A percentile compares a stretch with the other conserved stretches of the same genome.
phyloP scores from a whole-genome alignment of 768 basidiomycete genomes.

The Mycena galericulata region DNA sequence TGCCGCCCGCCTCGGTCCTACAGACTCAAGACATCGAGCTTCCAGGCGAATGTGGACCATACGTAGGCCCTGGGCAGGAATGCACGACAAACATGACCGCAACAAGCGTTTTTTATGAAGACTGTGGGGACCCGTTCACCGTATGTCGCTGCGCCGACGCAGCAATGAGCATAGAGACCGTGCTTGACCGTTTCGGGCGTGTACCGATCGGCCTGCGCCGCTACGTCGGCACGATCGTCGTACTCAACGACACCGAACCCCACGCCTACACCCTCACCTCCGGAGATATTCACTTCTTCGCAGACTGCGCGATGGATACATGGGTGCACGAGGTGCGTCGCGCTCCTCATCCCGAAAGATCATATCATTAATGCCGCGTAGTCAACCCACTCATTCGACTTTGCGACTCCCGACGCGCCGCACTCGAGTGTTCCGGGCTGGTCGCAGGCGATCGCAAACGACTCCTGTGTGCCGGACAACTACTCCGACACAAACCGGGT shows the following conservation, averaged over 20 bases:
- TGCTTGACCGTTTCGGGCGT: slow-evolving; percentile 40
- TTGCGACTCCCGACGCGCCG: slow-evolving; percentile 41
- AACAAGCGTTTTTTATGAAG: slow-evolving; percentile 42
- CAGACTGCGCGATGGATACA: slow-evolving; percentile 39
- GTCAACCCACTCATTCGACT: neutral
- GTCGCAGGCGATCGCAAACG: slow-evolving; percentile 36
- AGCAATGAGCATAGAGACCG: slow-evolving; percentile 41
- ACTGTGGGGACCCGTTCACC: slow-evolving; percentile 43
- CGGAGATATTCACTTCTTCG: slow-evolving; percentile 47
- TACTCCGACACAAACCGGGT: slow-evolving; percentile 41
- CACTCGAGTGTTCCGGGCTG: slow-evolving; percentile 39
- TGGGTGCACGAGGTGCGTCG: slow-evolving; percentile 47
- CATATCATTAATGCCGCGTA: no score
- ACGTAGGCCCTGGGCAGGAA: slow-evolving; percentile 21
- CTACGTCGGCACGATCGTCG: slow-evolving; percentile 38
- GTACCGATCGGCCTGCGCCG: slow-evolving; percentile 46
- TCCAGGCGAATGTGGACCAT: slow-evolving; percentile 30
- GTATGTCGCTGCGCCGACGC: slow-evolving; percentile 43
- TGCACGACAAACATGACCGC: slow-evolving; percentile 40
- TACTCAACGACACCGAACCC: slow-evolving; percentile 8
- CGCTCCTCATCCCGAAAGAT: neutral
- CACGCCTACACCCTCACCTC: slow-evolving; percentile 46
- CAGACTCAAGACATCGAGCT: slow-evolving; percentile 19
- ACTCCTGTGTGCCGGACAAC: slow-evolving; percentile 45
- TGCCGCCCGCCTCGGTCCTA: slow-evolving; percentile 21